Evolutionary conservation across 495 filamentous ascomycete genomes (phyloP).

Genomic region (Margaritispora aquatica): DNA sequence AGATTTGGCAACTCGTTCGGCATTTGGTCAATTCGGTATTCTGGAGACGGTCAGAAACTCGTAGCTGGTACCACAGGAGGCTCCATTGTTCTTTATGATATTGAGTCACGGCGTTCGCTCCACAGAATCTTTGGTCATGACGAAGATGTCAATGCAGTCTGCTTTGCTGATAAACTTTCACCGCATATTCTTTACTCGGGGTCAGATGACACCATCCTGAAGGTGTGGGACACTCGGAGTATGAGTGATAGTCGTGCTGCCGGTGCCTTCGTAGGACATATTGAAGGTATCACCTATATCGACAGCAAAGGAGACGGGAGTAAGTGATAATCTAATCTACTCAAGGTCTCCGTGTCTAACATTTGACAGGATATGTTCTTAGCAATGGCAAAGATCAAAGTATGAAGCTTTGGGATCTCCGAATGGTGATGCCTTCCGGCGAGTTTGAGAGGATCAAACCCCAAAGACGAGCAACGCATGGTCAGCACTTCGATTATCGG

Average conservation of each 20-base stretch:
- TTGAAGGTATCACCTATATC: conserved; percentile 90
- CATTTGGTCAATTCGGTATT: conserved; percentile 91
- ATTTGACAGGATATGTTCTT: conserved; percentile 59
- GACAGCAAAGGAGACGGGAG: conserved; percentile 95
- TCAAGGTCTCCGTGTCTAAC: not conserved
- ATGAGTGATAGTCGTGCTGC: conserved; percentile 85
- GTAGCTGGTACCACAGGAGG: conserved; percentile 79
- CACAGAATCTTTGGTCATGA: conserved; percentile 72
- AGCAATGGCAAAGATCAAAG: conserved; percentile 94
- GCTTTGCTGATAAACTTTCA: conserved; percentile 82
- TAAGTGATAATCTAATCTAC: not conserved
- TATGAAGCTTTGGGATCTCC: conserved; percentile 96
- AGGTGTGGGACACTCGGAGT: conserved; percentile 92
- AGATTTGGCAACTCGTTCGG: conserved; percentile 31
- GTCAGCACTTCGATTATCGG: conserved; percentile 72
- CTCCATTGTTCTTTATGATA: conserved; percentile 87
- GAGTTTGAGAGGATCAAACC: conserved; percentile 51
- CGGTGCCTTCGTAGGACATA: conserved; percentile 90
- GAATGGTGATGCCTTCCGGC: conserved; percentile 69
- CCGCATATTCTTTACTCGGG: conserved; percentile 96
- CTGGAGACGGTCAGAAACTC: conserved; percentile 84
- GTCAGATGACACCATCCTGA: conserved; percentile 88
- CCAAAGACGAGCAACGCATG: conserved; percentile 49
- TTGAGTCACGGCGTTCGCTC: conserved; percentile 68
- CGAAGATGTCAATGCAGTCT: conserved; percentile 94